phyloP scores from a whole-genome alignment of 345 rosid species.

The Atalantia buxifolia region DNA sequence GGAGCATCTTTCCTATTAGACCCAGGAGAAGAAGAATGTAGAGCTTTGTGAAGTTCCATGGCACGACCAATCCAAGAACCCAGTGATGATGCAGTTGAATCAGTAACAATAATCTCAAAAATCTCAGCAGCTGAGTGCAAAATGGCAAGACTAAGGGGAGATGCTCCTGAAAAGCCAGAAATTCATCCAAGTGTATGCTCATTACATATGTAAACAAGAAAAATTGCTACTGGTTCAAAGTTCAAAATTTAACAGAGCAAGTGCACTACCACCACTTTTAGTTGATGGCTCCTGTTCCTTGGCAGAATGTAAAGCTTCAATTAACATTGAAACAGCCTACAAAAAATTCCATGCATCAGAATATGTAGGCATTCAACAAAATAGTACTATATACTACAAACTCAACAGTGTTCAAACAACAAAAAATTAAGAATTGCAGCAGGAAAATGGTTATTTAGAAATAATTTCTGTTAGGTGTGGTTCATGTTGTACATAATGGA shows the following conservation, averaged over 20 bases:
- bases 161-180: constrained; percentile 60
- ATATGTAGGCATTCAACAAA: neutral
- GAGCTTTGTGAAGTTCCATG: constrained; percentile 79
- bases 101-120: constrained; percentile 86
- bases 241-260: constrained; percentile 6
- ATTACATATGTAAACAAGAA: constrained; percentile 18
- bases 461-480: neutral
- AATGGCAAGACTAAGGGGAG: constrained; percentile 88
- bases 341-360: constrained; percentile 1
- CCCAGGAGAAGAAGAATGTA: constrained; percentile 88
- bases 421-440: neutral
- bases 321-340: constrained; percentile 71
- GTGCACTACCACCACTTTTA: constrained; percentile 52
- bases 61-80: constrained; percentile 91
- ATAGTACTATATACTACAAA: neutral
- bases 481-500: neutral
- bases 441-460: neutral
- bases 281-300: constrained; percentile 71
- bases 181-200: constrained; percentile 21
- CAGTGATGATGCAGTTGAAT: constrained; percentile 82
- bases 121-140: constrained; percentile 97
- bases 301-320: constrained; percentile 82
- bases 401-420: neutral
- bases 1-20: constrained; percentile 95
- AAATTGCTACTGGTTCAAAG: constrained; percentile 5